Conservation (phyloP, 805 yeast species). For the Kuraishia hungarica region DNA sequence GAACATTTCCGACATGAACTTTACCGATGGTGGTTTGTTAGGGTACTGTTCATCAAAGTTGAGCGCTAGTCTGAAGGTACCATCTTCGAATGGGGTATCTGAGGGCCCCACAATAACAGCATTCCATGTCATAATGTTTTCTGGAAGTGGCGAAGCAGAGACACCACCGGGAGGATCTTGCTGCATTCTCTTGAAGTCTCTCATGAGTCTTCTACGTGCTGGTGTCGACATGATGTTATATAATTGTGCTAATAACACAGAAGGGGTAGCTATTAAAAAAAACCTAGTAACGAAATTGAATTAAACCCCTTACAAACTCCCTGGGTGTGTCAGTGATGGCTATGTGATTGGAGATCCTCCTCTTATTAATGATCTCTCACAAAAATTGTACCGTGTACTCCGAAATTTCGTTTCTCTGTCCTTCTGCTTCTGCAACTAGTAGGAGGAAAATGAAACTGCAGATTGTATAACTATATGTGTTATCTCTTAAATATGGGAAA, state of each 20-base stretch:
- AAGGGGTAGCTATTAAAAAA: background rate
- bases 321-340: too few species aligned
- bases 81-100: slow-evolving; percentile 97
- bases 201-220: slow-evolving; percentile 97
- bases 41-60: slow-evolving; percentile 97
- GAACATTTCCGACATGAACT: slow-evolving; percentile 89
- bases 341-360: too few species aligned
- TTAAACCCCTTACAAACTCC: too few species aligned
- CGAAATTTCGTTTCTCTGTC: too few species aligned
- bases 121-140: slow-evolving; percentile 96
- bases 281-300: too few species aligned
- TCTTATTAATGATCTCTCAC: too few species aligned
- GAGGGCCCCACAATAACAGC: slow-evolving; percentile 97
- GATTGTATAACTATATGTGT: too few species aligned
- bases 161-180: slow-evolving; percentile 98
- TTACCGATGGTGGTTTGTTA: slow-evolving; percentile 90
- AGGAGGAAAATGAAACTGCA: too few species aligned
- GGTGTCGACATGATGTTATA: slow-evolving; percentile 76
- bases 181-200: slow-evolving; percentile 96
- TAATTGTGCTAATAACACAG: background rate
- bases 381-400: too few species aligned
- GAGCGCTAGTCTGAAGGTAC: slow-evolving; percentile 79
- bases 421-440: too few species aligned
- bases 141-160: slow-evolving; percentile 94
- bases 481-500: too few species aligned